Evolutionary conservation across 129 eudicot genomes (phyloP).

Genomic region (Lactuca saligna): DNA sequence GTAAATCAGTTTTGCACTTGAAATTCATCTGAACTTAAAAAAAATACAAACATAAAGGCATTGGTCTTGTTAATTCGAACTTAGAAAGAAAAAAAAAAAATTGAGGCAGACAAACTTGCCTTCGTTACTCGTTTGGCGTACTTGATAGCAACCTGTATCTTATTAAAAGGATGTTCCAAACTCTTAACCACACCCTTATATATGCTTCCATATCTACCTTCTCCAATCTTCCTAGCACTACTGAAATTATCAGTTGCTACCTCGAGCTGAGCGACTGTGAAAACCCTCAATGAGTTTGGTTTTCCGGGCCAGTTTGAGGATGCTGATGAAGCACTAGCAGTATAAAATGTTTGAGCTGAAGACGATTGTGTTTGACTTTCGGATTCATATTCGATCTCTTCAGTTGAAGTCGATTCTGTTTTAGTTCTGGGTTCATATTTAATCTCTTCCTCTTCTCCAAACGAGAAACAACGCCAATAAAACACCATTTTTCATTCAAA

Average conservation of each 20-base stretch:
- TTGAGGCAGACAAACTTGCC: slow-evolving; percentile 35
- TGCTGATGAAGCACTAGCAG: slow-evolving; percentile 9
- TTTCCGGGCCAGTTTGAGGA: slow-evolving; percentile 38
- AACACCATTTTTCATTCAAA: slow-evolving; percentile 21
- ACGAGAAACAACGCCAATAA: slow-evolving; percentile 18
- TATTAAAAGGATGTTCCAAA: slow-evolving; percentile 45
- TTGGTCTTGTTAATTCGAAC: no score
- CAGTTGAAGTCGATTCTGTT: neutral
- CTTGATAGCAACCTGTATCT: slow-evolving; percentile 65
- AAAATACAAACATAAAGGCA: no score
- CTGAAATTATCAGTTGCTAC: slow-evolving; percentile 52
- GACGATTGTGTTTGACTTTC: neutral
- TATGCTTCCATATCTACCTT: slow-evolving; percentile 80
- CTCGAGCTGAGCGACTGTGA: slow-evolving; percentile 57
- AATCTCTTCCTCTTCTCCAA: neutral
- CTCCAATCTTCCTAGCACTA: slow-evolving; percentile 51
- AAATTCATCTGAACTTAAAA: no score
- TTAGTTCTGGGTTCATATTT: slow-evolving; percentile 1
- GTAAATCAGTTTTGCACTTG: no score
- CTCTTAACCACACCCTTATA: slow-evolving; percentile 53
- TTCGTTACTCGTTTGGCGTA: slow-evolving; percentile 59
- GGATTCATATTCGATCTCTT: slow-evolving; percentile 12
- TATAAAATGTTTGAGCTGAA: neutral
- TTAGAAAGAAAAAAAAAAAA: no score
- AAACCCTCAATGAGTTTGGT: slow-evolving; percentile 54